Conservation (phyloP, 805 yeast species). For the Ogataea parapolymorpha region DNA sequence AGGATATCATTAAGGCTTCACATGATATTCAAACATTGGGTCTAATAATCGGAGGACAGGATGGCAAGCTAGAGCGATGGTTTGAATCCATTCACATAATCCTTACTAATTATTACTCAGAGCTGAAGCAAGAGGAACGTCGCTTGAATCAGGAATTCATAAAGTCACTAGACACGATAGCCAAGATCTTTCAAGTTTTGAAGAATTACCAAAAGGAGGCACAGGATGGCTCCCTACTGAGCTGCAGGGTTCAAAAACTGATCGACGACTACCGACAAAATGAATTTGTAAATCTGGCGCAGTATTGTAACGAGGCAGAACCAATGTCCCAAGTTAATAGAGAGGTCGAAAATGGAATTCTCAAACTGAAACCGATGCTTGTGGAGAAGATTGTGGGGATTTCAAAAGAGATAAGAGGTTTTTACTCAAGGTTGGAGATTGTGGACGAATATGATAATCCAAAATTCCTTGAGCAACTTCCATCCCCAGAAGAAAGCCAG, state of each 20-base stretch:
- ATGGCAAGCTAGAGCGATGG: constrained; percentile 14
- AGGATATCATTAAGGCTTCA: constrained; percentile 9
- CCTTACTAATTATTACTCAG: constrained; percentile 8
- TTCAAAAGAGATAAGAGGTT: constrained; percentile 22
- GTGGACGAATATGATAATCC: constrained; percentile 20
- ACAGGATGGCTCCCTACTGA: constrained; percentile 15
- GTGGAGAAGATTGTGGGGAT: constrained; percentile 23
- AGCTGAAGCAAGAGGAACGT: constrained; percentile 14
- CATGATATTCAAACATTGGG: constrained; percentile 15
- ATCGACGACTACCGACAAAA: constrained; percentile 21
- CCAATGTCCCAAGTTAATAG: constrained; percentile 22
- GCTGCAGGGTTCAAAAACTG: constrained; percentile 19
- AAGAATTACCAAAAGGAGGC: constrained; percentile 14
- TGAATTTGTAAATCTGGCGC: constrained; percentile 15
- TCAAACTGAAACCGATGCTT: constrained; percentile 25
- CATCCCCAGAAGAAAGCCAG: constrained; percentile 25
- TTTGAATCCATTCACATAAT: constrained; percentile 6
- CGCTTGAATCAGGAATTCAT: constrained; percentile 21
- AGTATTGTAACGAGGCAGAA: constrained; percentile 21
- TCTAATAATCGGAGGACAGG: constrained; percentile 13
- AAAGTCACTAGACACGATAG: constrained; percentile 26
- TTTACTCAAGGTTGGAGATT: constrained; percentile 22
- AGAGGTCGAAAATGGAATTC: constrained; percentile 24
- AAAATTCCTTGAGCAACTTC: constrained; percentile 22
- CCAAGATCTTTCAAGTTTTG: constrained; percentile 21